Base-by-base conservation (phyloP, 1,284 basidiomycete genomes). In the Neonothopanus nambi region DNA sequence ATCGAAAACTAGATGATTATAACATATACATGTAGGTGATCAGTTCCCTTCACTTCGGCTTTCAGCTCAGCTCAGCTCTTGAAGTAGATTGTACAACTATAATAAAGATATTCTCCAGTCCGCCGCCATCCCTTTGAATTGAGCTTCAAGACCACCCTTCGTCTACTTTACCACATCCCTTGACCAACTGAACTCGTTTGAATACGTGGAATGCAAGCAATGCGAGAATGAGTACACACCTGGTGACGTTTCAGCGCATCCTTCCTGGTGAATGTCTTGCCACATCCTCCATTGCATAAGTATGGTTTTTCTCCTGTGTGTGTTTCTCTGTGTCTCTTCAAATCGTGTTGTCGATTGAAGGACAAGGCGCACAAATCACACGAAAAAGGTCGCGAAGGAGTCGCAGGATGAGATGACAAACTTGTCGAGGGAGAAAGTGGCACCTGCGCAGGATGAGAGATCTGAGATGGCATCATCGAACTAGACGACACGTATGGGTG, bases 231-330 rank as follows among this genome's bases (percentile, higher is more conserved):
- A 13, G 26, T 15, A 65, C 78, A 55, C 60, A 82, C 88, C 81
- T 91, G 88, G 66, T 91, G 88, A 58, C 88, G 79, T 71, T 90
- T 91, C 63, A 91, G 68, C 21, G 88, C 88, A 64, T 91, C 89
- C 70, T 90, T 90, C 61, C 88, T 80, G 46, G 89, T 91, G 65
- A 91, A 91, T 2, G 87, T 89, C 75, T 90, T 91, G 48, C 87
- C 87, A 58, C 88, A 91, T 37, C 85, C 85, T 12, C 89, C 88
- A 60, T 89, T 88, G 68, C 89, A 91, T 28, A 82, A 68, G 70
- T 84, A 91, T 11, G 89, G 89, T 65, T 90, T 89, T 68, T 90
- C 88, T 41, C 87, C 87, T 11, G 85, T 86, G 69, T 90, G 87
- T 20, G 87, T 90, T 62, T 91, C 88, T 59, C 85, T 77, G 70